These are phyloP conservation scores for Posidonia australis DNA, from an alignment of 106 monocot genomes.

Conservation along the genomic window DNA sequence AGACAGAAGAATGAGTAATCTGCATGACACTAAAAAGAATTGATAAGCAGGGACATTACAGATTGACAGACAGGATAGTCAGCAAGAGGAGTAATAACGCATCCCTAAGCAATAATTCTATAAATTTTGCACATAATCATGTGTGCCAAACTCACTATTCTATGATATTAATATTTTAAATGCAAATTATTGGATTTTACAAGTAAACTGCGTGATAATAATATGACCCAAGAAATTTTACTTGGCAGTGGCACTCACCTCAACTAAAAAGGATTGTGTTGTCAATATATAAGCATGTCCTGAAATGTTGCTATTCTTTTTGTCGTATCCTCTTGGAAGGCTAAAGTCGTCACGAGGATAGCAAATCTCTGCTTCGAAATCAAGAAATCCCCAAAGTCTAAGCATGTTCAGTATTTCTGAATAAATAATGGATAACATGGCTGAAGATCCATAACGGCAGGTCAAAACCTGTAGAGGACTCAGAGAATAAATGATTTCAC, in stretches of 20 bases:
- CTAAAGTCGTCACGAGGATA: not conserved
- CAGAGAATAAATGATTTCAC: not conserved
- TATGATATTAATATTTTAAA: too few relatives aligned
- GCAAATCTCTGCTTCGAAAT: not conserved
- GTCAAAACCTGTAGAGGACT: not conserved
- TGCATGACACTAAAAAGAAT: too few relatives aligned
- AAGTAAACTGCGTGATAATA: too few relatives aligned
- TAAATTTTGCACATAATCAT: too few relatives aligned
- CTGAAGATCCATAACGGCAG: not conserved
- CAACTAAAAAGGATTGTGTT: not conserved
- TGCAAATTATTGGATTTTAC: too few relatives aligned
- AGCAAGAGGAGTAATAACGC: too few relatives aligned
- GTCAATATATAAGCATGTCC: not conserved
- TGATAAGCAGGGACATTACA: too few relatives aligned
- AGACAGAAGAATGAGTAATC: too few relatives aligned
- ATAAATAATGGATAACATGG: constrained; percentile 2
- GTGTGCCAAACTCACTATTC: too few relatives aligned
- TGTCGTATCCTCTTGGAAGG: not conserved
- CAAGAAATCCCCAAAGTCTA: not conserved
- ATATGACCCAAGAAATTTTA: too few relatives aligned
- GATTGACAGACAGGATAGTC: too few relatives aligned
- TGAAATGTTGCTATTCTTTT: not conserved
- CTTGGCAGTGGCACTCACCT: not conserved
- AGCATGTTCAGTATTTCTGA: not conserved
- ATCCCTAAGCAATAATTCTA: too few relatives aligned